Percentiles rank a stretch among this genome's conserved stretches.
These are phyloP conservation scores for Glycyrrhiza uralensis DNA, from an alignment of 306 rosid genomes.

Conservation along the genomic window DNA sequence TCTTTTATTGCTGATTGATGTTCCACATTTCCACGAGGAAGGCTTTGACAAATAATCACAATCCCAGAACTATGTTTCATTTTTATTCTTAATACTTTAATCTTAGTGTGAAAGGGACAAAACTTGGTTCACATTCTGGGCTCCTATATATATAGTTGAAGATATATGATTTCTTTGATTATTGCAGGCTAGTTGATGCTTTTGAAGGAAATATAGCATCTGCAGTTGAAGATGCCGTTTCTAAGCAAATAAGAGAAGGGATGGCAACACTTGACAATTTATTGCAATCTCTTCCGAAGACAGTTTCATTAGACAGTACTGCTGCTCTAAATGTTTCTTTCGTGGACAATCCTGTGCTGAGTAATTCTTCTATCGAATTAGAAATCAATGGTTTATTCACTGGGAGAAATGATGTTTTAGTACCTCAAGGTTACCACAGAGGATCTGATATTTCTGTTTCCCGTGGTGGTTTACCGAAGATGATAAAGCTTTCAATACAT, in stretches of 20 bases:
- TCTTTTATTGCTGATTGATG: background rate
- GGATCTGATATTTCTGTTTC: conserved; percentile 28
- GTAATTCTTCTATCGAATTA: conserved; percentile 58
- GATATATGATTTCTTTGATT: too few species aligned
- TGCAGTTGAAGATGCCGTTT: conserved; percentile 60
- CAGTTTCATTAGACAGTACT: conserved; percentile 42
- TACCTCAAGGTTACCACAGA: conserved; percentile 31
- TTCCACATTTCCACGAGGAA: background rate
- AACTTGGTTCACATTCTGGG: background rate
- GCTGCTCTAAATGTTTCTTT: conserved; percentile 69
- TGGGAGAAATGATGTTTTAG: conserved; percentile 26
- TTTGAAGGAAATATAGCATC: conserved; percentile 62
- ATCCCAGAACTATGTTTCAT: background rate
- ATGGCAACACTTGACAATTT: conserved; percentile 46
- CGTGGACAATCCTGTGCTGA: conserved; percentile 54
- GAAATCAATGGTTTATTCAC: conserved; percentile 67
- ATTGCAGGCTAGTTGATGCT: conserved; percentile 64
- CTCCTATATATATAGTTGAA: background rate
- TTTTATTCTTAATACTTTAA: background rate
- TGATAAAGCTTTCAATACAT: conserved; percentile 70
- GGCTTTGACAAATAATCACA: background rate
- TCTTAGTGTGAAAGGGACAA: background rate
- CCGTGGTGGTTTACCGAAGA: conserved; percentile 37
- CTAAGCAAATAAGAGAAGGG: conserved; percentile 60
- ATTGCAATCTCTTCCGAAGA: conserved; percentile 66